Base-by-base conservation (phyloP, 2,329 filamentous ascomycete genomes). In the Cadophora sp. region DNA sequence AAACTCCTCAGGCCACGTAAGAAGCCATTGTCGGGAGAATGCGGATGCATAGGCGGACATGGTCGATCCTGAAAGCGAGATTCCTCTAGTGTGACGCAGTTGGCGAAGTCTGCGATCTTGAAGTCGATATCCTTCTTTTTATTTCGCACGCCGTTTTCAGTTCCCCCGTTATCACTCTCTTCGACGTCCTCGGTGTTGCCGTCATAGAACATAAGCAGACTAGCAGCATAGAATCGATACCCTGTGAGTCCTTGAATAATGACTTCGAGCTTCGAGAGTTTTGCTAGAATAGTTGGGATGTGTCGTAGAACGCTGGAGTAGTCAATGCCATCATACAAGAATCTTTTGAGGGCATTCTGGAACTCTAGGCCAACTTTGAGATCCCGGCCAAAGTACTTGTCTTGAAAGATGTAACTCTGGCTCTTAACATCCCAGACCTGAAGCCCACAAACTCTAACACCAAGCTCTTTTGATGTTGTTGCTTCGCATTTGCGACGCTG, bases 71-170 rank as follows among this genome's bases (percentile, higher is more conserved):
- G 80, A 22, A 83, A 81, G 1, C 84, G 81, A 68, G 89, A 80
- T 75, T 97, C 94, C 72, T 96, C 91, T 4, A 93, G 92, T 1
- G 94, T 98, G 43, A 98, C 90, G 76, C 95, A 97, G 79, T 99
- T 99, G 71, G 96, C 96, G 82, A 99, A 99, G 80, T 99, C 96
- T 67, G 97, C 95, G 79, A 99, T 97, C 80, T 97, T 97, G 81
- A 99, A 90, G 79, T 97, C 92, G 77, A 97, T 94, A 72, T 90
- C 86, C 58, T 83, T 82, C 68, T 69, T 65, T 12, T 65, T 71
- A 14, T 61, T 72, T 60, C 74, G 67, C 68, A 75, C 63, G 58
- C 86, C 83, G 56, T 78, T 81, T 65, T 79, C 78, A 14, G 75
- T 76, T 22, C 82, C 80, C 11, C 67, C 72, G 56, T 75, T 77